These are phyloP conservation scores for Euclidium syriacum DNA, from an alignment of 345 rosid species.

Conservation along the genomic window DNA sequence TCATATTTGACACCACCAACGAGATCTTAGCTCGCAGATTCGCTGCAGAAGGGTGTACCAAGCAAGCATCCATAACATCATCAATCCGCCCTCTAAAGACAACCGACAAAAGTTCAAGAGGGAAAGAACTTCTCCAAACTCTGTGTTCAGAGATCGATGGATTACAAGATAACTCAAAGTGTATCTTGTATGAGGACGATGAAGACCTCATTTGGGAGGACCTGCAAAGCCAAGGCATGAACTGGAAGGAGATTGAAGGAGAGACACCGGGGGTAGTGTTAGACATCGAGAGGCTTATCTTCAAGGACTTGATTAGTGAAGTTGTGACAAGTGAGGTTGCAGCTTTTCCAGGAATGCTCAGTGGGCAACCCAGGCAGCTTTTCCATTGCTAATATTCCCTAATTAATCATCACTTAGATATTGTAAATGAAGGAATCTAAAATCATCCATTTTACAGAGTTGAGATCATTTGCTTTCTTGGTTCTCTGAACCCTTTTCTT, in stretches of 20 bases:
- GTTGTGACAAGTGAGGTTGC: slow-evolving; percentile 41
- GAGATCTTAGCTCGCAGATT: slow-evolving; percentile 54
- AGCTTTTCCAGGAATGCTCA: slow-evolving; percentile 27
- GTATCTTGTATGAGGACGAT: slow-evolving; percentile 48
- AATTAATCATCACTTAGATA: slow-evolving; percentile 15
- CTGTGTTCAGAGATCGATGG: slow-evolving; percentile 63
- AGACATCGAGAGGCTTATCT: slow-evolving; percentile 72
- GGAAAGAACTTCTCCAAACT: slow-evolving; percentile 47
- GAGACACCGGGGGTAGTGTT: slow-evolving; percentile 60
- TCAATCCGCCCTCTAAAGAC: slow-evolving; percentile 23
- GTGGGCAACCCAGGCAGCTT: slow-evolving; percentile 46
- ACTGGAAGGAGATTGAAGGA: slow-evolving; percentile 40
- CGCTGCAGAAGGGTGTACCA: slow-evolving; percentile 31
- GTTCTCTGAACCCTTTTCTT: slow-evolving; percentile 16
- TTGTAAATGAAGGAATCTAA: slow-evolving; percentile 19
- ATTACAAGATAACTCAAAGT: slow-evolving; percentile 43
- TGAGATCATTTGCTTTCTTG: slow-evolving; percentile 17
- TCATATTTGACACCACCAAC: slow-evolving; percentile 65
- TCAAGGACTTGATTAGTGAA: slow-evolving; percentile 78
- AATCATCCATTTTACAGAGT: slow-evolving; percentile 22
- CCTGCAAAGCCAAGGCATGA: slow-evolving; percentile 39
- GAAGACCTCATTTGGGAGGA: slow-evolving; percentile 49
- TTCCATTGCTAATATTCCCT: slow-evolving; percentile 39
- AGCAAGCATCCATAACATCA: slow-evolving; percentile 28
- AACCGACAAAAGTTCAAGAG: slow-evolving; percentile 28